Evolutionary conservation across 148 eudicot genomes (phyloP).

Genomic region (Chenopodium suecicum): DNA sequence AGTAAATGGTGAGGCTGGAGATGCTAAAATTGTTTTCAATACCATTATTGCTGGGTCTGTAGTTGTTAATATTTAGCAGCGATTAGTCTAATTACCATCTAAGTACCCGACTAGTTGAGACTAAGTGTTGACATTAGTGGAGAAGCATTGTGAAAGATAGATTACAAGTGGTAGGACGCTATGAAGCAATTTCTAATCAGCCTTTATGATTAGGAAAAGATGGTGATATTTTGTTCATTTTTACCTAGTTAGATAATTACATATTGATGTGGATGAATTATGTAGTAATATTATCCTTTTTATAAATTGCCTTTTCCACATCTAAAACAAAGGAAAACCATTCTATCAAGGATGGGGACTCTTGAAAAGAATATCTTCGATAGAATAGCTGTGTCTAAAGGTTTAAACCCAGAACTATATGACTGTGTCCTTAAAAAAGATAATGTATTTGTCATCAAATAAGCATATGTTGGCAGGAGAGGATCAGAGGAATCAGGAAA

Average conservation of each 20-base stretch:
- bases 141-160: not conserved
- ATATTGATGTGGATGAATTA: too few species aligned
- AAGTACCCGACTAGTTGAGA: too few species aligned
- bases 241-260: not conserved
- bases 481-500: not conserved
- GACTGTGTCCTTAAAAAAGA: not conserved
- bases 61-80: too few species aligned
- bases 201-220: not conserved
- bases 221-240: not conserved
- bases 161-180: not conserved
- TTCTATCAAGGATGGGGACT: not conserved
- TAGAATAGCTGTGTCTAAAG: too few species aligned
- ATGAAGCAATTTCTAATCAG: not conserved
- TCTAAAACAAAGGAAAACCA: not conserved
- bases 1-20: not conserved
- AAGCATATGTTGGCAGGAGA: not conserved
- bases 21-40: not conserved
- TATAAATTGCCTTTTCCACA: too few species aligned
- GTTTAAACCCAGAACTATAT: not conserved
- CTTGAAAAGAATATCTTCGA: too few species aligned
- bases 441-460: not conserved
- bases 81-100: too few species aligned
- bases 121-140: not conserved
- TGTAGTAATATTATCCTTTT: not conserved
- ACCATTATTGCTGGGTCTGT: too few species aligned